Base-by-base conservation (phyloP, 139 green algal species). In the Chlorella sp. region DNA sequence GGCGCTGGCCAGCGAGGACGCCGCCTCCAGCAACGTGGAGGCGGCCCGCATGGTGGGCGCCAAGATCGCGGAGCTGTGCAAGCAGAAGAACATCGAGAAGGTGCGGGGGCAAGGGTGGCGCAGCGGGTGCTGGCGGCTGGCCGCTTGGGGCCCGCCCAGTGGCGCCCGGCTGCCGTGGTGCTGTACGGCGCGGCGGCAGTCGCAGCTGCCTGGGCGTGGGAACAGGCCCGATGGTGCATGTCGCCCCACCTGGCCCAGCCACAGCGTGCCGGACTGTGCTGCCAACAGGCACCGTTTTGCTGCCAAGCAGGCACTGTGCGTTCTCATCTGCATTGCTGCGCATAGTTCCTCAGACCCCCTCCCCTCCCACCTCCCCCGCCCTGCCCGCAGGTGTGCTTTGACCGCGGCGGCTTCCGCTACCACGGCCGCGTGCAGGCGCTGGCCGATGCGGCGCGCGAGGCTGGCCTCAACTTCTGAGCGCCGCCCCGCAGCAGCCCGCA, bases 401-500 rank as follows among this genome's bases (percentile, higher is more conserved):
- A 99, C 92, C 88, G 97, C 15, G 97, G 95, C 4, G 97, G 97
- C 84, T 98, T 96, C 86, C 80, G 93, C 12, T 99, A 99, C 92
- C 97, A 99, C 84, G 97, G 97, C 64, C 90, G 97, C 28, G 90
- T 99, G 51, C 85, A 96, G 90, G 96, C 96, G 34, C 80, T 99
- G 26, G 96, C 96, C 15, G 96, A 99, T n/a, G 96, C 90, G 63
- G 95, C 95, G 5, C 89, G 96, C 30, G 94, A 96, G 73, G 95
- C 68, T 23, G 96, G 96, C n/a, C 93, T 99, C 12, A 56, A 84
- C n/a, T 98, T 99, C 84, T 99, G 86, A 95, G 39, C 41, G n/a
- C 25, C 41, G 38, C 41, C 12, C 11, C 16, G 1, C 69, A 57
- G 34, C 36, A 55, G 69, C 38, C 23, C n/a, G 63, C 63, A 44